Conservation (phyloP, 2,329 filamentous ascomycete genomes). For the Aspergillus ustus region DNA sequence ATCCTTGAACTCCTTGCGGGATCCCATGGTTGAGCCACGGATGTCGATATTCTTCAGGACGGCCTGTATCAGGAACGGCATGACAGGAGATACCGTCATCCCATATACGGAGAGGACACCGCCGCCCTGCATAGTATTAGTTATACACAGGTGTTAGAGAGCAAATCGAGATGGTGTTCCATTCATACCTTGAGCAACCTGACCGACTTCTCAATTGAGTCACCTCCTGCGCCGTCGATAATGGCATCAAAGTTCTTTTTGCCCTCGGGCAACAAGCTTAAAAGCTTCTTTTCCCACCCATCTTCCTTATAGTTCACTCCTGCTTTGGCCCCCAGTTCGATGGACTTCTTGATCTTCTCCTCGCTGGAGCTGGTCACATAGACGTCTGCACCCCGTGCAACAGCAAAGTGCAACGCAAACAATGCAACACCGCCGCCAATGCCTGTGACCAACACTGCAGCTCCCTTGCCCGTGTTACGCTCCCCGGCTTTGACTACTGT, state of each 20-base stretch:
- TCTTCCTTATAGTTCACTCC: slow-evolving; percentile 82
- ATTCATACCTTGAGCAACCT: slow-evolving; percentile 68
- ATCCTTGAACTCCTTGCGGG: slow-evolving; percentile 82
- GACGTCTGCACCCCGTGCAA: slow-evolving; percentile 74
- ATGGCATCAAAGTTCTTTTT: slow-evolving; percentile 78
- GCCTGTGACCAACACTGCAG: slow-evolving; percentile 83
- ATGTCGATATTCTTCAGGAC: slow-evolving; percentile 88
- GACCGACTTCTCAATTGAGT: slow-evolving; percentile 72
- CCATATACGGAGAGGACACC: slow-evolving; percentile 87
- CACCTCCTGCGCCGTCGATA: slow-evolving; percentile 87
- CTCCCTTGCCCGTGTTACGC: slow-evolving; percentile 56
- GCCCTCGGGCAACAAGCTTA: slow-evolving; percentile 60
- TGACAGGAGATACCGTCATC: slow-evolving; percentile 85
- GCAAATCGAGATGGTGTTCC: not conserved
- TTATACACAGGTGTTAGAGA: not conserved
- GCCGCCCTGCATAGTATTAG: slow-evolving; percentile 58
- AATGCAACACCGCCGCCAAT: slow-evolving; percentile 93
- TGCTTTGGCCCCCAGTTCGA: slow-evolving; percentile 72
- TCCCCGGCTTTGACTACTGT: slow-evolving; percentile 77
- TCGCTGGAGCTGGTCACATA: slow-evolving; percentile 77
- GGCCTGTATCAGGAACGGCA: slow-evolving; percentile 83
- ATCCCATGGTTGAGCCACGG: slow-evolving; percentile 87
- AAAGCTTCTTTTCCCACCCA: slow-evolving; percentile 80
- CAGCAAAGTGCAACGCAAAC: slow-evolving; percentile 78
- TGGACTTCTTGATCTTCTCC: slow-evolving; percentile 75